Conservation (phyloP, 2,329 filamentous ascomycete species). For the Diaporthe vaccinii region DNA sequence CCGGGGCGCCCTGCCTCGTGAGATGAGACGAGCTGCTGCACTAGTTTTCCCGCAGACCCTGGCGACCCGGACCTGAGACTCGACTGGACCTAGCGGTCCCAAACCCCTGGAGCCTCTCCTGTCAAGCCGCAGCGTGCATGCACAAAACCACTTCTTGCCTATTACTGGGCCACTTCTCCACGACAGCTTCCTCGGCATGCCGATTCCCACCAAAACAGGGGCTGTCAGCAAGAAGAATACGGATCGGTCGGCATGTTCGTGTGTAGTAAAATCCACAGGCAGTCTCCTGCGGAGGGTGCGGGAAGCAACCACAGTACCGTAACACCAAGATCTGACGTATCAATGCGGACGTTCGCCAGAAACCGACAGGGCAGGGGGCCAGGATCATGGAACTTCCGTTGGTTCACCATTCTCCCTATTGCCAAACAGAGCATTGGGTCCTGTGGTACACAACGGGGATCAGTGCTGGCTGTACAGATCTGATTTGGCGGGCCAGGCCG, state of each 20-base stretch:
- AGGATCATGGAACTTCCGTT: slow-evolving; percentile 31
- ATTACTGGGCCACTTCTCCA: slow-evolving; percentile 1
- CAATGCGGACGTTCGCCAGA: slow-evolving; percentile 1
- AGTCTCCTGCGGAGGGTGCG: slow-evolving; percentile 2
- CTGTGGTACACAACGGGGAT: slow-evolving; percentile 8
- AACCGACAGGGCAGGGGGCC: slow-evolving; percentile 19
- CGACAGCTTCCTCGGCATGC: slow-evolving; percentile 8
- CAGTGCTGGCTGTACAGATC: slow-evolving; percentile 18
- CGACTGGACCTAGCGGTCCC: slow-evolving; percentile 29
- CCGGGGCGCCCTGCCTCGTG: slow-evolving; percentile 28
- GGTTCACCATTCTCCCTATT: slow-evolving; percentile 28
- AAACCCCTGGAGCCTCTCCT: slow-evolving; percentile 21
- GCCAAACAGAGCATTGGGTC: slow-evolving; percentile 2
- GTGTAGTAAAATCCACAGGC: neutral
- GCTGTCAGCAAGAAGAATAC: neutral
- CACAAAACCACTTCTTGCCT: neutral
- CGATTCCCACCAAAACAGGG: neutral
- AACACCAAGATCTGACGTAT: slow-evolving; percentile 27
- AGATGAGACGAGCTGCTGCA: slow-evolving; percentile 40
- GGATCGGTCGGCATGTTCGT: neutral
- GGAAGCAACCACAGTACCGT: slow-evolving; percentile 11
- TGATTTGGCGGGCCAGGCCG: slow-evolving; percentile 29
- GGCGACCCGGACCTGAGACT: slow-evolving; percentile 38
- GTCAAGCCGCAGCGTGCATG: slow-evolving; percentile 9
- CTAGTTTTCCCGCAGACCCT: slow-evolving; percentile 33